Conservation (phyloP, 108 stramenopile genomes). For the Cylindrotheca closterium region DNA sequence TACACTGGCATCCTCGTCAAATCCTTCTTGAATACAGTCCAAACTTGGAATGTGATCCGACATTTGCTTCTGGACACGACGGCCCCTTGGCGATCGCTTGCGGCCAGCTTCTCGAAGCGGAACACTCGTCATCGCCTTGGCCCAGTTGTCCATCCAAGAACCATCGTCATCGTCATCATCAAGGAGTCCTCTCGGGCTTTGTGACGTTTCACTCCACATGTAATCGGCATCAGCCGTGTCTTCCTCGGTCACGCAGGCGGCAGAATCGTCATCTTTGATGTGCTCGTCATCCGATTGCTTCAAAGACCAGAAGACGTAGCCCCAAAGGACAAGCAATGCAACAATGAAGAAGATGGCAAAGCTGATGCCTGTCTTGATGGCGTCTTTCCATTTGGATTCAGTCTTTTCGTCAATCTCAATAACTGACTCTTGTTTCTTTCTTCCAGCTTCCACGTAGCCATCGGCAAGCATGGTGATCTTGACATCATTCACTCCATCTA, state of each 20-base stretch:
- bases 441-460: constrained; percentile 15
- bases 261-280: not conserved
- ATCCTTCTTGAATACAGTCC: constrained; percentile 7
- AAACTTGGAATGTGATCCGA: constrained; percentile 5
- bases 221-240: not conserved
- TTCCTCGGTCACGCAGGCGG: constrained; percentile 2
- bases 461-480: constrained; percentile 14
- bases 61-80: not conserved
- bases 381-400: constrained; percentile 2
- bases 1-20: constrained; percentile 4
- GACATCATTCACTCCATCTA: constrained; percentile 15
- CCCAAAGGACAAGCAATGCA: constrained; percentile 9
- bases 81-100: constrained; percentile 2
- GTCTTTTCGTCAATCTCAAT: not conserved
- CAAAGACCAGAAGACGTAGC: constrained; percentile 9
- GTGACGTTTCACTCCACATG: not conserved
- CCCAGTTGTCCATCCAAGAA: constrained; percentile 38
- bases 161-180: constrained; percentile 7
- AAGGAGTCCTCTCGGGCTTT: not conserved
- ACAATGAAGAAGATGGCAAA: constrained; percentile 1
- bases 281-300: not conserved
- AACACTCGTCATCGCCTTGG: constrained; percentile 34
- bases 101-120: constrained; percentile 12
- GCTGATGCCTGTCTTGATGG: constrained; percentile 3
- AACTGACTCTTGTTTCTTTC: not conserved